Evolutionary conservation across 768 basidiomycete genomes (phyloP), one percentile per base, ranked within the genome.

Genomic region (Phallus indusiatus): DNA sequence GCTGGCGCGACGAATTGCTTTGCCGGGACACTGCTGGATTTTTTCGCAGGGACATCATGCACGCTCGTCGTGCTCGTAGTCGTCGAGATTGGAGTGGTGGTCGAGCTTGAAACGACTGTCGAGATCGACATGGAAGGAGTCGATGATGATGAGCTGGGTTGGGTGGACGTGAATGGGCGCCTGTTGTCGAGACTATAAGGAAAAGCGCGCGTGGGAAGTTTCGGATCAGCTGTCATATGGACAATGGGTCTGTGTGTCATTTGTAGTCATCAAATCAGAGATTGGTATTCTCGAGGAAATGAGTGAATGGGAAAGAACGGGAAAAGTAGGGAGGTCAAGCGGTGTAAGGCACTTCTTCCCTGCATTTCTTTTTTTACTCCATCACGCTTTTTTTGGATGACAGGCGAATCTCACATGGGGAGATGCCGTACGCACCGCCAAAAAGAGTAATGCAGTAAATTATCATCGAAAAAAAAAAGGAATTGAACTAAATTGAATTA

Each of bases 1-100:
- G 90, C 90, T 8, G 87, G 86, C 1, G 86, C 81, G 22, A 59
- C 49, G 36, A 59, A 59, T 9, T 50, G 57, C 28, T 14, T 59
- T 57, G 46, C 47, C 47, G 42, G 14, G n/a, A 11, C 28, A 28
- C 7, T 28, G 28, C 28, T 28, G 7, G 28, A 28, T 28, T 28
- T 42, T 42, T 42, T 42, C 4, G 42, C 12, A 10, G 42, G n/a
- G 4, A n/a, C 4, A 14, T 42, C 42, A 5, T 42, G 37, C 37
- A 22, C 14, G 21, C 55, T 37, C 36, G 16, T 17, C 28, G 55
- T 10, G n/a, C 18, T 10, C 14, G 18, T 24, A 34, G 36, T 34
- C 11, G 54, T 50, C 6, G n/a, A 10, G 56, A 50, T 21, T 47
- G 33, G 14, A 28, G 47, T 22, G 8, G 20, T 47, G 7, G 34